Base-by-base conservation (phyloP, 495 filamentous ascomycete genomes). In the Penicillium cosmopolitanum region DNA sequence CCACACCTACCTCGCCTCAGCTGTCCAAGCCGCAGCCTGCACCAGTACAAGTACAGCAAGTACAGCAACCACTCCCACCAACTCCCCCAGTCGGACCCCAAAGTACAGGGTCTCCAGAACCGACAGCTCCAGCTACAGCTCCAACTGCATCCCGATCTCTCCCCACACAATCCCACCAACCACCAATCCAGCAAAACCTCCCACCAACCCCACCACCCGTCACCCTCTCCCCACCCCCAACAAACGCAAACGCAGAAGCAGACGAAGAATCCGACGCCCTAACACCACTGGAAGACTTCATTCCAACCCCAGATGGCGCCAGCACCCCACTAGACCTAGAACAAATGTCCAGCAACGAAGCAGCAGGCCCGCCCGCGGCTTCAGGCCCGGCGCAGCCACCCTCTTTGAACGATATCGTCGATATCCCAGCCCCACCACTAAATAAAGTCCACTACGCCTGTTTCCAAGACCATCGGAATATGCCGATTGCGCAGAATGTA, bases 391-490 rank as follows among this genome's bases (percentile, higher is more conserved):
- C 76, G 7, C 28, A 31, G 0, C 28, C 28, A 31, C 28, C 28
- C 2, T 0, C 28, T 31, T 9, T 31, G 6, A 3, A 31, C 28
- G 28, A 31, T 6, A 1, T 31, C 5, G 50, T 67, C 23, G 76
- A 77, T 34, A 70, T 71, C 31, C 55, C 75, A 16, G 66, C 73
- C 5, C 71, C 80, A 10, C 72, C 74, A 1, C 60, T 84, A 55
- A 75, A 69, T 50, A 69, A 71, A 46, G 58, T 74, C 10, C 81
- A 82, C 43, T 76, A 66, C 51, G 56, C 63, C 18, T 84, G 81
- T 65, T 82, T 76, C 55, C 77, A 80, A 62, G 70, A 72, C 8
- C 81, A 84, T 51, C 65, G 71, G 19, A 61, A 67, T 0, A 80
- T 84, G 77, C 69, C 69, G 15, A 50, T 62, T 9, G 73, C 77